phyloP scores from a whole-genome alignment of 192 early-diverging fungal species.

The Linnemannia zychae region DNA sequence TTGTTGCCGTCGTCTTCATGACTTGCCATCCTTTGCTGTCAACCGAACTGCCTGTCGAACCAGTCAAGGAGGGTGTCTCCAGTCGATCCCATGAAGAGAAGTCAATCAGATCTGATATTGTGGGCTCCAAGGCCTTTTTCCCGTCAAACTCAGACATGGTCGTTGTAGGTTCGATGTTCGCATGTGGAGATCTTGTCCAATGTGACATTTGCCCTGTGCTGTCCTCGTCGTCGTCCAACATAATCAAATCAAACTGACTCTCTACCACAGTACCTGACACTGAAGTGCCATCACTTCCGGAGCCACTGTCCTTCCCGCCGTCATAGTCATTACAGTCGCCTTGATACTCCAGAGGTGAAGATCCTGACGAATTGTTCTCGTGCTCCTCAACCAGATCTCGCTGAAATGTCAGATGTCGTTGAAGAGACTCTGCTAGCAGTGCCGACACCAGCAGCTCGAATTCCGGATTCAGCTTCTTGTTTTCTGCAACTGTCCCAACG shows the following conservation, averaged over 20 bases:
- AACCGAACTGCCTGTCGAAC: not conserved
- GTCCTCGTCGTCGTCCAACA: not conserved
- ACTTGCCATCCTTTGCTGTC: not conserved
- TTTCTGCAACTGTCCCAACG: slow-evolving; percentile 21
- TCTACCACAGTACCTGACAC: not conserved
- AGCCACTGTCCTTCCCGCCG: not conserved
- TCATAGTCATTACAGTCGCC: not conserved
- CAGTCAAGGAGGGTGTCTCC: not conserved
- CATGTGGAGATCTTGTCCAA: not conserved
- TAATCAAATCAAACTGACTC: not conserved
- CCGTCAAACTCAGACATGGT: not conserved
- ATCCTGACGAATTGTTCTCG: not conserved
- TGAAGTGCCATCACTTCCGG: not conserved
- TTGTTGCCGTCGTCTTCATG: not conserved
- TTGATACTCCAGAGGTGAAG: not conserved
- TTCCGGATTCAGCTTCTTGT: slow-evolving; percentile 18
- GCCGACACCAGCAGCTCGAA: slow-evolving; percentile 31
- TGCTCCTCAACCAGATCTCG: slow-evolving; percentile 5
- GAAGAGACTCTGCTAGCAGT: slow-evolving; percentile 7
- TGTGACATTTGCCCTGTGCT: not conserved
- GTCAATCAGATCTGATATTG: not conserved
- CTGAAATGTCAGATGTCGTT: not conserved
- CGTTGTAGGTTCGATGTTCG: not conserved
- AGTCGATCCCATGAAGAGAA: not conserved
- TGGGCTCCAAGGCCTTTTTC: not conserved